A percentile compares a stretch with the other conserved stretches of the same genome.
phyloP scores from a whole-genome alignment of 169 alveolate species.

The Ichthyophthirius multifiliis region DNA sequence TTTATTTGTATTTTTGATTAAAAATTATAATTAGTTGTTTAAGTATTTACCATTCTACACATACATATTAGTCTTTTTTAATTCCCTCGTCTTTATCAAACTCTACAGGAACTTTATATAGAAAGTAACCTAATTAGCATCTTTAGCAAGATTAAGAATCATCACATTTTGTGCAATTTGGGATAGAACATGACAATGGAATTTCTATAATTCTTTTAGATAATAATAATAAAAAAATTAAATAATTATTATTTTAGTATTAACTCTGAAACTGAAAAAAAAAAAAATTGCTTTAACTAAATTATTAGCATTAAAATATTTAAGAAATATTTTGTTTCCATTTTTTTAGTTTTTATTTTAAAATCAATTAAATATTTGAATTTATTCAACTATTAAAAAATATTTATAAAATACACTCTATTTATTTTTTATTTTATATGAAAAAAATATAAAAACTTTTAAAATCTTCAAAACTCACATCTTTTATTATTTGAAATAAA shows the following conservation, averaged over 20 bases:
- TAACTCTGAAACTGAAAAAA: background rate
- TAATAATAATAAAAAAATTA: background rate
- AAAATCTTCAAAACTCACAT: background rate
- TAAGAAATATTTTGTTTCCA: too few relatives aligned
- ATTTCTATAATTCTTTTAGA: background rate
- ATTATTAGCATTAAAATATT: background rate
- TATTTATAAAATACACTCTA: background rate
- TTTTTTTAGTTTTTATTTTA: too few relatives aligned
- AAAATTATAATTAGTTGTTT: background rate
- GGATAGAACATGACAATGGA: background rate
- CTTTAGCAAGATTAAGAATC: background rate
- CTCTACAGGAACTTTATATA: background rate
- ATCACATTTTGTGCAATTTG: background rate
- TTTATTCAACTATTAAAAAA: background rate
- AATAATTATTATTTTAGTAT: background rate
- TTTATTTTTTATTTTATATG: too few relatives aligned
- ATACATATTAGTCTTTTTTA: background rate
- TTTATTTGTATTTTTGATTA: background rate
- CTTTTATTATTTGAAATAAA: background rate
- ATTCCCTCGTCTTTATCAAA: background rate
- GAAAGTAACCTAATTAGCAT: background rate
- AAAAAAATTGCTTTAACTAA: background rate
- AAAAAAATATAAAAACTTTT: too few relatives aligned
- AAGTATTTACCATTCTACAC: background rate
- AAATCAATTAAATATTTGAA: too few relatives aligned